A percentile compares a stretch with the other conserved stretches of the same genome.
Conservation (phyloP, 257 asterid genomes). For the Pogostemon cablin region DNA sequence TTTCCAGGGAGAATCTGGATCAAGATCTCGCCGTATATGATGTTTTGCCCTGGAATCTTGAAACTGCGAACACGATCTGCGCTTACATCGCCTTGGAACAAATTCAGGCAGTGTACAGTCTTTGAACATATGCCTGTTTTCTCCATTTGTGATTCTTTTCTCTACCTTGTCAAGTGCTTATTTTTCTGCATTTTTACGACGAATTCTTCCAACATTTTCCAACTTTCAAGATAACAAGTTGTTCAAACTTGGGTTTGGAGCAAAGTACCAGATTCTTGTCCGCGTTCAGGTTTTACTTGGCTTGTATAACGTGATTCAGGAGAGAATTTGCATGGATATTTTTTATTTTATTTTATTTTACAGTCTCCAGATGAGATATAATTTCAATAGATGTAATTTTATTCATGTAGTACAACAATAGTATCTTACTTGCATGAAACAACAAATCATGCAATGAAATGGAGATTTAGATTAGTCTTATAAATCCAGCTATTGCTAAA, state of each 20-base stretch:
- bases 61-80: background rate
- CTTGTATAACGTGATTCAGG: background rate
- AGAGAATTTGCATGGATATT: background rate
- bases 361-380: too few species aligned
- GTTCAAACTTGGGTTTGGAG: constrained; percentile 32
- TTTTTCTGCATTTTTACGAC: background rate
- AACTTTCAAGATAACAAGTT: constrained; percentile 19
- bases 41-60: constrained; percentile 14
- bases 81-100: constrained; percentile 34
- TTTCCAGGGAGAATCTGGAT: constrained; percentile 37
- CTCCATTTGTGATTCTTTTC: constrained; percentile 14
- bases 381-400: too few species aligned
- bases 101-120: constrained; percentile 33
- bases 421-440: too few species aligned
- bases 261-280: constrained; percentile 45
- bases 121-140: constrained; percentile 22
- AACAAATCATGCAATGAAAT: too few species aligned
- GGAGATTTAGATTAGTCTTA: too few species aligned
- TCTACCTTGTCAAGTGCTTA: constrained; percentile 8
- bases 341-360: too few species aligned
- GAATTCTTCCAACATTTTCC: background rate
- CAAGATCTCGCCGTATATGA: constrained; percentile 43
- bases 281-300: constrained; percentile 25
- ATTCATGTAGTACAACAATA: too few species aligned
- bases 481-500: too few species aligned